Evolutionary conservation across 2,329 filamentous ascomycete species (phyloP).

Genomic region (Botrytis sinoallii): DNA sequence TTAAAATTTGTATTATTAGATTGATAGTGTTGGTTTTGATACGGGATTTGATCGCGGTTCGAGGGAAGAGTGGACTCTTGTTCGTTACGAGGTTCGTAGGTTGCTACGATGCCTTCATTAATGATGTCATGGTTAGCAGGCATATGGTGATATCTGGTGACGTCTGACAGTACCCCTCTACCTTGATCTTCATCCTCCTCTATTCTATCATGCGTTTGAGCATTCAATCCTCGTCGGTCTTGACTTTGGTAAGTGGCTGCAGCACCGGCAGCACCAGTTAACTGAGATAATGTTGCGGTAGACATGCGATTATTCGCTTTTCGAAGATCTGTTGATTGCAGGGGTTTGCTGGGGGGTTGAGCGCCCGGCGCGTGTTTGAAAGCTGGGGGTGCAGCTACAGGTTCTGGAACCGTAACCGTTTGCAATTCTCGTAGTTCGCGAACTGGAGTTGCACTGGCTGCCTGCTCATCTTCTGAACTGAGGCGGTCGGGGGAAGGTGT

Average conservation of each 20-base stretch:
- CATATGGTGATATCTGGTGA: slow-evolving; percentile 36
- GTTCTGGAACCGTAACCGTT: slow-evolving; percentile 60
- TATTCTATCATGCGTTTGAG: slow-evolving; percentile 26
- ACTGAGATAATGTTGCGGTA: slow-evolving; percentile 72
- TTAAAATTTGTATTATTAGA: slow-evolving; percentile 4
- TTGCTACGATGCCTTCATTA: slow-evolving; percentile 39
- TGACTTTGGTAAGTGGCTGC: slow-evolving; percentile 40
- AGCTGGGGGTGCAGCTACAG: slow-evolving; percentile 73
- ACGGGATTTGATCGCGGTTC: slow-evolving; percentile 22
- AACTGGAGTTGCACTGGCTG: slow-evolving; percentile 41
- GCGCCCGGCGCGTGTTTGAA: slow-evolving; percentile 74
- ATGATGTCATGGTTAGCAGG: slow-evolving; percentile 37
- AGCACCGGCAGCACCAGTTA: slow-evolving; percentile 66
- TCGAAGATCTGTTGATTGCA: slow-evolving; percentile 73
- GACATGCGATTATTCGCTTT: slow-evolving; percentile 83
- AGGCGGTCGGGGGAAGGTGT: slow-evolving; percentile 50
- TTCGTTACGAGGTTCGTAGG: slow-evolving; percentile 24
- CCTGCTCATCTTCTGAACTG: slow-evolving; percentile 56
- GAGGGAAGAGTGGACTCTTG: slow-evolving; percentile 12
- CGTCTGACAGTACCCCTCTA: slow-evolving; percentile 42
- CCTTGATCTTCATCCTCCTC: slow-evolving; percentile 38
- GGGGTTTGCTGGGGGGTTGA: slow-evolving; percentile 65
- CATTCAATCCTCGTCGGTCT: slow-evolving; percentile 27
- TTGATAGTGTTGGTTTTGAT: slow-evolving; percentile 20
- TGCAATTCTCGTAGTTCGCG: slow-evolving; percentile 55